Conservation (phyloP, 2,329 filamentous ascomycete species). For the Colletotrichum sansevieriae region DNA sequence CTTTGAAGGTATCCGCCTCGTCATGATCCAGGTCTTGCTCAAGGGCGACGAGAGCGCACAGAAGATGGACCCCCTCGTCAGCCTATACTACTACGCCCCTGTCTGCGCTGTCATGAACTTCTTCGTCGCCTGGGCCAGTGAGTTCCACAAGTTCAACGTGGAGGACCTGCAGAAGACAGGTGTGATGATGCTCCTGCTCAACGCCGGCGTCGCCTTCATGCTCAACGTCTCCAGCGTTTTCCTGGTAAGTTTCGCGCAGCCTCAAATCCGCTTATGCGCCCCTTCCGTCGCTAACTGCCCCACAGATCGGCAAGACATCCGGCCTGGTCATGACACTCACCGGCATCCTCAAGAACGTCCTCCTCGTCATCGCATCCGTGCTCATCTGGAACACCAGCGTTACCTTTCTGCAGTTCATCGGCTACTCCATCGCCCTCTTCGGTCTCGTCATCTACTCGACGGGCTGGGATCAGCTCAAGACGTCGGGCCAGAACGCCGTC, state of each 20-base stretch:
- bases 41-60: slow-evolving; percentile 73
- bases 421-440: slow-evolving; percentile 77
- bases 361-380: slow-evolving; percentile 82
- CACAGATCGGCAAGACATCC: slow-evolving; percentile 87
- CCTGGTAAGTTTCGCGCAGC: slow-evolving; percentile 69
- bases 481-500: slow-evolving; percentile 25
- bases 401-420: slow-evolving; percentile 77
- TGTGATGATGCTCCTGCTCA: slow-evolving; percentile 74
- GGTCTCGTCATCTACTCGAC: slow-evolving; percentile 66
- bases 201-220: slow-evolving; percentile 83
- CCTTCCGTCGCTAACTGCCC: slow-evolving; percentile 34
- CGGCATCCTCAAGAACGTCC: slow-evolving; percentile 89
- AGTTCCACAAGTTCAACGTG: slow-evolving; percentile 75
- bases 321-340: slow-evolving; percentile 87
- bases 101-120: slow-evolving; percentile 87
- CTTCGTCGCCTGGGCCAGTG: slow-evolving; percentile 75
- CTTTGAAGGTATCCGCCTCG: slow-evolving; percentile 84
- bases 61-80: slow-evolving; percentile 91
- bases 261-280: neutral
- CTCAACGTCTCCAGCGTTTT: slow-evolving; percentile 90
- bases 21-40: slow-evolving; percentile 88
- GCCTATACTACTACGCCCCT: slow-evolving; percentile 90
- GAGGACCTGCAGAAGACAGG: slow-evolving; percentile 76
- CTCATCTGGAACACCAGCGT: slow-evolving; percentile 83
- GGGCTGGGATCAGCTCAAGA: slow-evolving; percentile 50